These are phyloP conservation scores for Rhododendron mucronatum DNA, from an alignment of 148 eudicot species.

Conservation along the genomic window DNA sequence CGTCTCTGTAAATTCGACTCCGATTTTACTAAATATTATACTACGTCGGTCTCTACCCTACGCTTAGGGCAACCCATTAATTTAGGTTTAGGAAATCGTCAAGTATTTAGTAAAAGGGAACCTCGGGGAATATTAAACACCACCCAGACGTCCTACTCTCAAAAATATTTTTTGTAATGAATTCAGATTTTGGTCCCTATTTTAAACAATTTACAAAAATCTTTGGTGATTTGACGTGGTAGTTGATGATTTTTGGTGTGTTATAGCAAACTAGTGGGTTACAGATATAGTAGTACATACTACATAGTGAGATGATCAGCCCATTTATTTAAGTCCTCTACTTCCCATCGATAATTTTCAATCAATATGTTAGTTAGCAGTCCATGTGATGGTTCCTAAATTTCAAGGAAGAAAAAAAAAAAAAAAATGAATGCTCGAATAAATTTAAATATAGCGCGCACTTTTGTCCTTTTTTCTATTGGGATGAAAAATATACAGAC, in stretches of 20 bases:
- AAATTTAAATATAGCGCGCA: no score
- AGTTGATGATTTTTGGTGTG: not conserved
- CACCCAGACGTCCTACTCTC: not conserved
- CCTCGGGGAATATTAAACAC: not conserved
- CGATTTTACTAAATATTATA: no score
- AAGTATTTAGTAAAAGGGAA: not conserved
- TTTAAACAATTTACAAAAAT: not conserved
- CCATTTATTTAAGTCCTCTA: not conserved
- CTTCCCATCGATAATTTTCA: not conserved
- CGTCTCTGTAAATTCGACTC: no score
- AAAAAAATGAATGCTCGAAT: not conserved
- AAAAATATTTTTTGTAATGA: not conserved
- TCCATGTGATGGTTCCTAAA: not conserved
- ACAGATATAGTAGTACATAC: no score
- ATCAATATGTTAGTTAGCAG: not conserved
- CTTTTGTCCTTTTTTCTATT: no score
- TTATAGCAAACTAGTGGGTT: no score
- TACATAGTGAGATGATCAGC: no score
- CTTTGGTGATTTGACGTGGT: not conserved
- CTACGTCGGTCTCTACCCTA: no score
- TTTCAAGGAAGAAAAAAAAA: not conserved
- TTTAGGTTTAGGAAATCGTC: no score
- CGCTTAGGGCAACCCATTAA: no score
- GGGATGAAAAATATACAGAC: no score
- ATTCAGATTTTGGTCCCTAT: not conserved